phyloP scores from a whole-genome alignment of 345 rosid species.

The Salix brachista region DNA sequence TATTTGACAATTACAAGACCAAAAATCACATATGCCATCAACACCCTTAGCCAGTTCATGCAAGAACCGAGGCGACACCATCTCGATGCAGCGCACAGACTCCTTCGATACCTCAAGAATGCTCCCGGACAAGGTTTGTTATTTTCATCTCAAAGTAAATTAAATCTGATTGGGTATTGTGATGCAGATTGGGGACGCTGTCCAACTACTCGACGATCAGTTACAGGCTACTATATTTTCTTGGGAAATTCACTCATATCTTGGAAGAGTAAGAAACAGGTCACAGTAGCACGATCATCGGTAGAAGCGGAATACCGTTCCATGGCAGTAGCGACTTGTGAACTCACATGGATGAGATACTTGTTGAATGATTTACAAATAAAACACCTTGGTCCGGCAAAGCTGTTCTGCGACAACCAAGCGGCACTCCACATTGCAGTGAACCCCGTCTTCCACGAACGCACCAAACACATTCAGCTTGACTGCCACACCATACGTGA shows the following conservation, averaged over 20 bases:
- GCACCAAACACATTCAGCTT: neutral
- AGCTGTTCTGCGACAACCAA: neutral
- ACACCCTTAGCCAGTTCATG: conserved; percentile 1
- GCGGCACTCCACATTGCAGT: neutral
- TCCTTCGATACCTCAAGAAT: neutral
- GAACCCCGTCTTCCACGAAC: neutral
- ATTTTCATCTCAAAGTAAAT: neutral
- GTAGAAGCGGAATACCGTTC: neutral
- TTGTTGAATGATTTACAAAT: neutral
- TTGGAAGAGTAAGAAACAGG: neutral
- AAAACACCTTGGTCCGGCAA: neutral
- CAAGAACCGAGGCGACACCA: neutral
- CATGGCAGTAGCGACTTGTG: neutral
- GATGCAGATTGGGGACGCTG: neutral
- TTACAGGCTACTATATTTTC: neutral
- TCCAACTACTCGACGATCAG: neutral
- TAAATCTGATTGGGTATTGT: neutral
- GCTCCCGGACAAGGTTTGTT: neutral
- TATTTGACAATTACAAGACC: too few relatives aligned
- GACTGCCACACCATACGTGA: neutral
- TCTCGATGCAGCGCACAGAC: neutral
- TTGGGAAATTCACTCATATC: neutral
- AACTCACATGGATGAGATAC: neutral
- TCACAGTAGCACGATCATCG: neutral
- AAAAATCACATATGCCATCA: neutral